These are phyloP conservation scores for Marasmius oreades DNA, from an alignment of 1,284 basidiomycete species.

Conservation along the genomic window DNA sequence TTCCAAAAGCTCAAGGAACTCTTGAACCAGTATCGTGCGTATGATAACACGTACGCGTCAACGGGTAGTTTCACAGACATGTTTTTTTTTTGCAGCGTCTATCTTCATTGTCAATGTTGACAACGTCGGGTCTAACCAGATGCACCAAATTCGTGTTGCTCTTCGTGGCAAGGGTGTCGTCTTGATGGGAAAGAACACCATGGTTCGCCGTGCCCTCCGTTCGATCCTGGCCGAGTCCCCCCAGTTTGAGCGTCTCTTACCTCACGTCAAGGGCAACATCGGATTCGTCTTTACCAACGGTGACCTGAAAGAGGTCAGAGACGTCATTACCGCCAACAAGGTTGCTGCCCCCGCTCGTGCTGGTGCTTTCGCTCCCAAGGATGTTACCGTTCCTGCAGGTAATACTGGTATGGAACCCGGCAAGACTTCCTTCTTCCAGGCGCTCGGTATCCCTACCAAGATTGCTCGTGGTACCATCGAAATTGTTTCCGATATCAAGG, in stretches of 20 bases:
- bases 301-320: conserved; percentile 95
- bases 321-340: conserved; percentile 93
- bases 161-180: conserved; percentile 97
- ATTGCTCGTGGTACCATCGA: conserved; percentile 99
- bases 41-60: not conserved
- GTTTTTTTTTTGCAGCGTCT: conserved; percentile 57
- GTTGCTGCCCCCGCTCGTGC: conserved; percentile 98
- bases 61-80: not conserved
- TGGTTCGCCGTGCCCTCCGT: conserved; percentile 98
- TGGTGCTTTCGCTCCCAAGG: conserved; percentile 91
- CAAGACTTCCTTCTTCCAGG: conserved; percentile 99
- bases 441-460: conserved; percentile 99
- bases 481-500: conserved; percentile 97
- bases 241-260: conserved; percentile 94
- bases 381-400: conserved; percentile 90
- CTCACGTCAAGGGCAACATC: conserved; percentile 96
- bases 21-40: conserved; percentile 86
- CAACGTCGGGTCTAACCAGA: conserved; percentile 99
- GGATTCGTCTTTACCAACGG: conserved; percentile 96
- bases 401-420: conserved; percentile 99
- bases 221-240: conserved; percentile 88
- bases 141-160: conserved; percentile 97
- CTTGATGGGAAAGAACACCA: conserved; percentile 99
- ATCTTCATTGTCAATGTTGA: conserved; percentile 99
- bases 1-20: conserved; percentile 95